A percentile compares a stretch with the other conserved stretches of the same genome.
Conservation (phyloP, 441 rosid species). For the Gossypium lobatum region DNA sequence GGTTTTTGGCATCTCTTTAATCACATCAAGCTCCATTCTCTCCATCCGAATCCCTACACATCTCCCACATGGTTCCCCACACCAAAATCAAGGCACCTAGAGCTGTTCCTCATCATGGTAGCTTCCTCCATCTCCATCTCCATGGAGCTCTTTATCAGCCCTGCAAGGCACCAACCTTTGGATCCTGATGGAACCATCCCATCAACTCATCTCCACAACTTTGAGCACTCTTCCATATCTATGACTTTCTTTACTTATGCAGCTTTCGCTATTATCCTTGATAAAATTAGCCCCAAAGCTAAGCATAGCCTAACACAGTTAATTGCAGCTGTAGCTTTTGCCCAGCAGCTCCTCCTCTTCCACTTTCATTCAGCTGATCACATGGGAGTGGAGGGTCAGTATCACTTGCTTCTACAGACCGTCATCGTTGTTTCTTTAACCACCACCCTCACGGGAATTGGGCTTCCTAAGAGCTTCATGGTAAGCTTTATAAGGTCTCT, state of each 20-base stretch:
- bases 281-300: conserved; percentile 28
- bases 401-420: conserved; percentile 64
- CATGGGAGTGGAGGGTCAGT: conserved; percentile 75
- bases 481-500: conserved; percentile 62
- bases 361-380: conserved; percentile 81
- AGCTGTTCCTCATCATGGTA: conserved; percentile 55
- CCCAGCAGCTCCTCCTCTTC: conserved; percentile 67
- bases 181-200: conserved; percentile 78
- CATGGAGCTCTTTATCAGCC: conserved; percentile 76
- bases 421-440: conserved; percentile 44
- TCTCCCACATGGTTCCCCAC: conserved; percentile 62
- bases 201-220: conserved; percentile 76
- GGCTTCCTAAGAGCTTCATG: conserved; percentile 53
- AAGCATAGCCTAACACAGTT: conserved; percentile 39
- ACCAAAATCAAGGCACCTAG: conserved; percentile 44
- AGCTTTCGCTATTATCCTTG: conserved; percentile 49
- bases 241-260: conserved; percentile 62
- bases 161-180: conserved; percentile 64
- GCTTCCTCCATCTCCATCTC: conserved; percentile 49
- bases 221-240: conserved; percentile 73
- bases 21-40: conserved; percentile 55
- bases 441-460: conserved; percentile 56
- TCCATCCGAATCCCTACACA: conserved; percentile 44
- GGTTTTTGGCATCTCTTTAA: conserved; percentile 82
- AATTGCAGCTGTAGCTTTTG: conserved; percentile 59